These are phyloP conservation scores for Xylariomycetidae sp. DNA, from an alignment of 2,329 filamentous ascomycete species.

Conservation along the genomic window DNA sequence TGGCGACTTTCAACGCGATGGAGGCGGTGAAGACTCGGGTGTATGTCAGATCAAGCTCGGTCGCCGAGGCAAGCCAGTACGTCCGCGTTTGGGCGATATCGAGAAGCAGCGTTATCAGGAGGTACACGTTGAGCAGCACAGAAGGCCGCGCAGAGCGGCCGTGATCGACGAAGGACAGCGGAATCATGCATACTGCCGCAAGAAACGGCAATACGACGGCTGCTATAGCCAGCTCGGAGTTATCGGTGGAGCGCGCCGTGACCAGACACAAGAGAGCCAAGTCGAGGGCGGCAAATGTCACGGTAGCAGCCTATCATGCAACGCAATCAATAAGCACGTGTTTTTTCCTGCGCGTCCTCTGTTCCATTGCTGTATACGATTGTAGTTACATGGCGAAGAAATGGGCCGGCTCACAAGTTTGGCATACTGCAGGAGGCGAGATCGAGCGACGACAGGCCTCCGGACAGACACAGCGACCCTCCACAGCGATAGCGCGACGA, in stretches of 20 bases:
- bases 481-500: slow-evolving; percentile 30
- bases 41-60: slow-evolving; percentile 9
- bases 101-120: slow-evolving; percentile 37
- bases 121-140: slow-evolving; percentile 35
- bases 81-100: slow-evolving; percentile 40
- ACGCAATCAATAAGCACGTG: neutral
- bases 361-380: no score
- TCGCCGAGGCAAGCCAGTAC: slow-evolving; percentile 30
- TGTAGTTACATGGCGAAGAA: no score
- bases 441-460: slow-evolving; percentile 30
- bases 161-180: slow-evolving; percentile 16
- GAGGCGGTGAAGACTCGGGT: slow-evolving; percentile 11
- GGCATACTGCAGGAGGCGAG: slow-evolving; percentile 26
- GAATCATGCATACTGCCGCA: slow-evolving; percentile 12
- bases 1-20: slow-evolving; percentile 6
- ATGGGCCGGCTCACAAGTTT: no score
- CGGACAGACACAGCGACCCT: slow-evolving; percentile 28
- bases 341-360: no score
- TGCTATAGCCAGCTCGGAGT: slow-evolving; percentile 6
- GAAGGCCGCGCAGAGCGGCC: slow-evolving; percentile 33
- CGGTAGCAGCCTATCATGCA: slow-evolving; percentile 9
- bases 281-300: slow-evolving; percentile 13
- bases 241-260: slow-evolving; percentile 3
- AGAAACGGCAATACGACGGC: slow-evolving; percentile 11
- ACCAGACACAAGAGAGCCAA: slow-evolving; percentile 9